These are phyloP conservation scores for Russula abietina DNA, from an alignment of 768 basidiomycete species.

Conservation along the genomic window DNA sequence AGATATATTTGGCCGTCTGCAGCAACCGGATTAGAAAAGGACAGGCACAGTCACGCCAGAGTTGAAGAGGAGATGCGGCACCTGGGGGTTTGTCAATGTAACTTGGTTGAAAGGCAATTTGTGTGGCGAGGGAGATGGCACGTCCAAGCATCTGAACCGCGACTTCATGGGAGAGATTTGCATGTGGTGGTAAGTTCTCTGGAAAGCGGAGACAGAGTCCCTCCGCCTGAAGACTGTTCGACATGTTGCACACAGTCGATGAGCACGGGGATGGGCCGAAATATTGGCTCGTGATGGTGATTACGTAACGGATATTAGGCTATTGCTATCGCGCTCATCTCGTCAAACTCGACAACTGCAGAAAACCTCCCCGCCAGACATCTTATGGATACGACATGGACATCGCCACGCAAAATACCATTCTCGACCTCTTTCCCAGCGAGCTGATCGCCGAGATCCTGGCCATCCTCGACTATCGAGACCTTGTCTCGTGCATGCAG, in stretches of 20 bases:
- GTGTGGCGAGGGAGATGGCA: slow-evolving; percentile 50
- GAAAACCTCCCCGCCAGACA: neutral
- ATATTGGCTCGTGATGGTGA: neutral
- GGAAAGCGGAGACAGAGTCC: slow-evolving; percentile 67
- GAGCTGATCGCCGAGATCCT: slow-evolving; percentile 8
- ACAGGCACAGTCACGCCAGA: neutral
- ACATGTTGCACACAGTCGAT: neutral
- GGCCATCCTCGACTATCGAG: neutral
- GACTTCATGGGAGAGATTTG: slow-evolving; percentile 48
- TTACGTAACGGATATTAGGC: neutral
- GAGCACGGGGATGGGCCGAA: neutral
- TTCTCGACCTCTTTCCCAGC: neutral
- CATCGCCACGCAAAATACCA: neutral
- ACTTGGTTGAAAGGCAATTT: slow-evolving; percentile 60
- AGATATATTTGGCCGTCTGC: slow-evolving; percentile 62
- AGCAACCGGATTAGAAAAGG: neutral
- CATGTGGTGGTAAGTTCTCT: slow-evolving; percentile 53
- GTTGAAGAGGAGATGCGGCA: slow-evolving; percentile 26
- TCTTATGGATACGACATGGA: neutral
- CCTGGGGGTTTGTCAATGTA: slow-evolving; percentile 76
- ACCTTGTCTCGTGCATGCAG: slow-evolving; percentile 4
- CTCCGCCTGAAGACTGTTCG: slow-evolving; percentile 39
- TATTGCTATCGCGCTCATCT: too few relatives aligned
- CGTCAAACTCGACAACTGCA: too few relatives aligned
- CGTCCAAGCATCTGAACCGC: slow-evolving; percentile 58